phyloP scores from a whole-genome alignment of 768 basidiomycete species.

The Naganishia randhawae region DNA sequence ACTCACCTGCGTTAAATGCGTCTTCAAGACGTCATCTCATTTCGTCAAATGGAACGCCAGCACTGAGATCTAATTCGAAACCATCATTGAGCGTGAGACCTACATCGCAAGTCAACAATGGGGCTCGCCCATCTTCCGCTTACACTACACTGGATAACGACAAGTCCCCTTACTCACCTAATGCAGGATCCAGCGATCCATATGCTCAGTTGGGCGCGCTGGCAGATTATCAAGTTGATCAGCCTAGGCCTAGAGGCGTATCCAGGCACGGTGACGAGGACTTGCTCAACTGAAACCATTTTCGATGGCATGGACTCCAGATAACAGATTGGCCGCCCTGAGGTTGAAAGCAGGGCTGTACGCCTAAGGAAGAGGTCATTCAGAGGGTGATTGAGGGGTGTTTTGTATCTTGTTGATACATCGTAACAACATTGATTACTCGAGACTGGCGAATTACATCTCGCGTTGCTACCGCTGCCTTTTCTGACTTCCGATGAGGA shows the following conservation, averaged over 20 bases:
- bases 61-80: slow-evolving; percentile 23
- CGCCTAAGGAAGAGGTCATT: too few relatives aligned
- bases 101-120: slow-evolving; percentile 53
- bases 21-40: slow-evolving; percentile 59
- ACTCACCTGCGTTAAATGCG: slow-evolving; percentile 83
- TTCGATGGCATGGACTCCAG: too few relatives aligned
- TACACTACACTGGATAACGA: slow-evolving; percentile 34
- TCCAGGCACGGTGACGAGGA: slow-evolving; percentile 18
- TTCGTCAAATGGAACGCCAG: slow-evolving; percentile 13
- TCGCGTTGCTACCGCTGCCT: too few relatives aligned
- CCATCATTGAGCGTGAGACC: slow-evolving; percentile 59
- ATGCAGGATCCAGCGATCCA: slow-evolving; percentile 57
- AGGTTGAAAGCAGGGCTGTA: too few relatives aligned
- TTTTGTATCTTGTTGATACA: too few relatives aligned
- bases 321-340: too few relatives aligned
- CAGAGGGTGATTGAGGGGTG: too few relatives aligned
- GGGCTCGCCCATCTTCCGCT: slow-evolving; percentile 55
- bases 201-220: slow-evolving; percentile 81
- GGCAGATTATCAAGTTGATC: slow-evolving; percentile 59
- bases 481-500: too few relatives aligned
- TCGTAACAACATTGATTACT: too few relatives aligned
- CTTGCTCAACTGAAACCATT: slow-evolving; percentile 16
- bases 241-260: slow-evolving; percentile 53
- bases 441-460: too few relatives aligned
- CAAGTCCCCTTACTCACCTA: slow-evolving; percentile 39